Percentiles rank a stretch among this genome's conserved stretches.
phyloP scores from a whole-genome alignment of 139 green algal species.

The Chlorella sorokiniana region DNA sequence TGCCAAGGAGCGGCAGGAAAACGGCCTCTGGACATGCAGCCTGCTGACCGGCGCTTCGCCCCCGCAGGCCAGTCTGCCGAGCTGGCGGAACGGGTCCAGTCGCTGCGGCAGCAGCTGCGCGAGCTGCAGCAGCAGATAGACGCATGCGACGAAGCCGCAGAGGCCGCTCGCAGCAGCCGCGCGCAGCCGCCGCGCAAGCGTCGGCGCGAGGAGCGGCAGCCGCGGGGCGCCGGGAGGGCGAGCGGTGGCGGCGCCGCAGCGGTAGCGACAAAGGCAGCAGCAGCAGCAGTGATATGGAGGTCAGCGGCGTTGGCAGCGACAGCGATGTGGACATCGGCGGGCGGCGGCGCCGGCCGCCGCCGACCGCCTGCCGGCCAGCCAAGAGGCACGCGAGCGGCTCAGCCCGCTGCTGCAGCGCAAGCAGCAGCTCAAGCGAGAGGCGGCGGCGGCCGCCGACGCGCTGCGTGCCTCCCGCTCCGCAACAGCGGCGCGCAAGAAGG shows the following conservation, averaged over 20 bases:
- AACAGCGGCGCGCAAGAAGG: slow-evolving; percentile 36
- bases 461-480: slow-evolving; percentile 1
- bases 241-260: not conserved
- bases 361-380: not conserved
- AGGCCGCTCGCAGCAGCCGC: slow-evolving; percentile 34
- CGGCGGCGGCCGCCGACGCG: not conserved
- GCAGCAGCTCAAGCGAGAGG: slow-evolving; percentile 20
- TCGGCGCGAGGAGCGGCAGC: slow-evolving; percentile 6
- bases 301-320: not conserved
- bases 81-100: slow-evolving; percentile 76
- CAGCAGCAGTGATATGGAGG: slow-evolving; percentile 1
- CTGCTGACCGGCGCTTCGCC: not conserved
- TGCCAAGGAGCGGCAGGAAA: too few relatives aligned
- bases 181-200: slow-evolving; percentile 33
- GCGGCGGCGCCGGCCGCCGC: not conserved
- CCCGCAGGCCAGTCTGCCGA: slow-evolving; percentile 25
- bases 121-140: slow-evolving; percentile 88
- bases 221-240: not conserved
- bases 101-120: slow-evolving; percentile 82
- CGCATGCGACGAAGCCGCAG: not conserved
- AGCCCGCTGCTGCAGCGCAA: slow-evolving; percentile 35
- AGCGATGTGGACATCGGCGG: not conserved
- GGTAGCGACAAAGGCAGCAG: not conserved
- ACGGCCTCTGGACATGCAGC: too few relatives aligned
- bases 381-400: slow-evolving; percentile 15